Evolutionary conservation across 805 yeast species (phyloP).

Genomic region (Wickerhamiella alocasiicola): DNA sequence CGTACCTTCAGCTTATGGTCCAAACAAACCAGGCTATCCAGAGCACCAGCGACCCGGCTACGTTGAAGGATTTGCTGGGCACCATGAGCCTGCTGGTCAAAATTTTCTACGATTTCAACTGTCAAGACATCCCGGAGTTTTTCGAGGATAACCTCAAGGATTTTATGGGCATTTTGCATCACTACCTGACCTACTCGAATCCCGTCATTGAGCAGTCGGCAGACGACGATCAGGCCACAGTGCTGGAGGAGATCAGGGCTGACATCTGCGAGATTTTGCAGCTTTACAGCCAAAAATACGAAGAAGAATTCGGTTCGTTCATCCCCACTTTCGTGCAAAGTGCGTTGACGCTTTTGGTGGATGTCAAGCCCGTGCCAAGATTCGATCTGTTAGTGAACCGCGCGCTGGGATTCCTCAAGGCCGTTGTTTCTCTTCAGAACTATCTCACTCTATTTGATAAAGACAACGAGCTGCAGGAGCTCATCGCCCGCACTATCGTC

Average conservation of each 20-base stretch:
- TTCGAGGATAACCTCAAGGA: conserved; percentile 77
- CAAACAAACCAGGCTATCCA: conserved; percentile 53
- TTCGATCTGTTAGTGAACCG: conserved; percentile 76
- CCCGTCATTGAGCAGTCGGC: conserved; percentile 42
- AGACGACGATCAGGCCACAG: conserved; percentile 56
- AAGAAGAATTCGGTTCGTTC: conserved; percentile 72
- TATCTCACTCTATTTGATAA: conserved; percentile 50
- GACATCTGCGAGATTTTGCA: conserved; percentile 75
- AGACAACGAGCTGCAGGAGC: conserved; percentile 53
- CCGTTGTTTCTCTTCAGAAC: conserved; percentile 59
- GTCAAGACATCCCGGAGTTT: conserved; percentile 97
- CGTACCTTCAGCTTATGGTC: conserved; percentile 56
- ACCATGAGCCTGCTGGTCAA: conserved; percentile 53
- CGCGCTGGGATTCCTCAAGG: conserved; percentile 67
- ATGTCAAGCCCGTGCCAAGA: conserved; percentile 56
- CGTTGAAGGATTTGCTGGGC: conserved; percentile 33
- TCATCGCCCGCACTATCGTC: conserved; percentile 69
- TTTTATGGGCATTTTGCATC: conserved; percentile 73
- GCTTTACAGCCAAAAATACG: conserved; percentile 79
- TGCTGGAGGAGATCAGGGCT: conserved; percentile 60
- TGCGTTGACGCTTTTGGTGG: conserved; percentile 64
- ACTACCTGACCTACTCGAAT: conserved; percentile 55
- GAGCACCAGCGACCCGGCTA: conserved; percentile 26
- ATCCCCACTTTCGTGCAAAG: conserved; percentile 68
- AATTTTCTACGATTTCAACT: conserved; percentile 83